These are phyloP conservation scores for Solanum hybrid DNA, from an alignment of 305 asterid species.

Conservation along the genomic window DNA sequence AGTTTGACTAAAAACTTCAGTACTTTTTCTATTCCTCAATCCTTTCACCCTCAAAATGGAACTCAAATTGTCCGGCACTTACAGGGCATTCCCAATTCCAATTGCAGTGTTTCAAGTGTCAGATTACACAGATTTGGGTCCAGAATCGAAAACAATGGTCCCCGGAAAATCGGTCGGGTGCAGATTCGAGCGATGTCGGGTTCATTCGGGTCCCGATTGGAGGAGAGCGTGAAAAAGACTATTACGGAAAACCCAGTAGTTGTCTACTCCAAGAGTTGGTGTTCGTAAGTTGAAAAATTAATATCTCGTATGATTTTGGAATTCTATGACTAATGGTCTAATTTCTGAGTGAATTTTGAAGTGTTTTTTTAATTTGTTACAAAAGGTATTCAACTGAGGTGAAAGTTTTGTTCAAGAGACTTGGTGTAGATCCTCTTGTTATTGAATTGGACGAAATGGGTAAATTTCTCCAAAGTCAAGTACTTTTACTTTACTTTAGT, in stretches of 20 bases:
- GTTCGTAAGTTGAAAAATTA: constrained; percentile 16
- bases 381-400: constrained; percentile 68
- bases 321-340: background rate
- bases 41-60: background rate
- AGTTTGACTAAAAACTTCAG: constrained; percentile 18
- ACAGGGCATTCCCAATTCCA: constrained; percentile 11
- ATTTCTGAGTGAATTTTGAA: background rate
- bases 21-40: constrained; percentile 15
- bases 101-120: background rate
- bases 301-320: background rate
- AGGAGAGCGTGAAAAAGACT: constrained; percentile 48
- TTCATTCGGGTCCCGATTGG: constrained; percentile 50
- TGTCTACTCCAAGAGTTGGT: constrained; percentile 52
- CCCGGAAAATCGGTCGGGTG: constrained; percentile 7
- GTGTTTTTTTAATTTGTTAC: constrained; percentile 1
- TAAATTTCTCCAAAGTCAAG: constrained; percentile 8
- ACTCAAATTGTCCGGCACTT: background rate
- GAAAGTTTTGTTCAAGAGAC: constrained; percentile 58
- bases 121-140: constrained; percentile 3
- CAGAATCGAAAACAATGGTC: constrained; percentile 11
- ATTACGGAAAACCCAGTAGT: constrained; percentile 63
- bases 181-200: constrained; percentile 49
- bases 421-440: constrained; percentile 73
- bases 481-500: background rate
- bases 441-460: constrained; percentile 81